Evolutionary conservation across 140 eudicot species (phyloP), one percentile per base, ranked within the genome.

Genomic region (Flaveria floridana): DNA sequence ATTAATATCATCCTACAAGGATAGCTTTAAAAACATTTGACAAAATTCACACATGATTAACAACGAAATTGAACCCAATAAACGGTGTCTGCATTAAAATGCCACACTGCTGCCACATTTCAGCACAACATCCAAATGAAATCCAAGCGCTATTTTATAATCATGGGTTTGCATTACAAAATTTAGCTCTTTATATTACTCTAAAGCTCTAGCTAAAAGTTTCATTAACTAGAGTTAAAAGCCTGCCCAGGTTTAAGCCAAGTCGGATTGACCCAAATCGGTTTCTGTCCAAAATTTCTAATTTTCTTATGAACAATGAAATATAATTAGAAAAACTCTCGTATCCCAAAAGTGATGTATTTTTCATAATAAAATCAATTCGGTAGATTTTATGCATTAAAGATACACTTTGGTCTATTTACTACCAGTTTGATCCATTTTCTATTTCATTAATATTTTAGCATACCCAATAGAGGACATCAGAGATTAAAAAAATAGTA

Each of bases 41-140:
- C 59, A 52, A 4, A 13, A 15, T 51, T 52, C 8, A 3, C 8
- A n/a, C 18, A 15, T 5, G n/a, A 15, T 44, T 44, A 44, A 67
- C 39, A 42, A 13, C 6, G 2, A 67, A 42, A 6, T 3, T 3
- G 55, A 50, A 65, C 52, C 8, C 23, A 65, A 15, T 65, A 2
- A 34, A 65, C 15, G 3, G 12, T 30, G 23, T 16, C 14, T 5
- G 26, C 51, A 65, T 37, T 65, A 37, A 39, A 39, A 16, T 39
- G 44, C 42, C 44, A 51, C 64, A 7, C 15, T 26, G 28, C 9
- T 70, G 47, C 8, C 75, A 25, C 64, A 47, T 37, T 72, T 37
- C 68, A 72, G 68, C 67, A 72, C 68, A 72, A 16, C 65, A 18
- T 1, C 14, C 37, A 39, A 39, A 58, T 59, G 25, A 72, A 57